phyloP scores from a whole-genome alignment of 306 rosid species.

The Dryas octopetala region DNA sequence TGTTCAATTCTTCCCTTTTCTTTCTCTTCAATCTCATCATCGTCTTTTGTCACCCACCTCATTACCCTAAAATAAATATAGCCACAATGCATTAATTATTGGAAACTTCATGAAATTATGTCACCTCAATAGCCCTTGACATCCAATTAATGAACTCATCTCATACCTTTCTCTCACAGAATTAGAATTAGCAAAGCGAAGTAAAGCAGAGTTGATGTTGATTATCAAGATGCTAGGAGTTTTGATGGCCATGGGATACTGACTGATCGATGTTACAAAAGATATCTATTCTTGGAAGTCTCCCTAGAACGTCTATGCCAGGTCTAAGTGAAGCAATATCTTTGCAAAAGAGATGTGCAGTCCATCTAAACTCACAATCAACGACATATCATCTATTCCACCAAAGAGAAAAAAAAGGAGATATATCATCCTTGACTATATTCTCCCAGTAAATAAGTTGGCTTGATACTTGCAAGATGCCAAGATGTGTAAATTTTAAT shows the following conservation, averaged over 20 bases:
- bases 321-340: slow-evolving; percentile 75
- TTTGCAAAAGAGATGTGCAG: slow-evolving; percentile 76
- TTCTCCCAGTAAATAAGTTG: background rate
- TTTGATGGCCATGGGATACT: slow-evolving; percentile 65
- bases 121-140: background rate
- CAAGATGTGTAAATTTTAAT: background rate
- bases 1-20: slow-evolving; percentile 43
- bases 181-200: slow-evolving; percentile 85
- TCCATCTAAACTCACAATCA: slow-evolving; percentile 3
- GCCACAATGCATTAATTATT: background rate
- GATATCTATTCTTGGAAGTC: slow-evolving; percentile 69
- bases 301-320: slow-evolving; percentile 63
- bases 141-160: background rate
- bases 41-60: slow-evolving; percentile 50
- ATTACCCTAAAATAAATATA: slow-evolving; percentile 47
- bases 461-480: background rate
- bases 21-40: slow-evolving; percentile 33
- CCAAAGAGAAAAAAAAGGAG: too few relatives aligned
- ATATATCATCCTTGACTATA: background rate
- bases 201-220: slow-evolving; percentile 67
- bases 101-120: background rate
- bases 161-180: slow-evolving; percentile 70
- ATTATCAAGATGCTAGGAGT: slow-evolving; percentile 59
- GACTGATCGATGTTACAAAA: slow-evolving; percentile 64
- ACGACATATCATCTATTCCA: background rate